phyloP scores from a whole-genome alignment of 139 green algal genomes.

The Tetradesmus lagerheimii region DNA sequence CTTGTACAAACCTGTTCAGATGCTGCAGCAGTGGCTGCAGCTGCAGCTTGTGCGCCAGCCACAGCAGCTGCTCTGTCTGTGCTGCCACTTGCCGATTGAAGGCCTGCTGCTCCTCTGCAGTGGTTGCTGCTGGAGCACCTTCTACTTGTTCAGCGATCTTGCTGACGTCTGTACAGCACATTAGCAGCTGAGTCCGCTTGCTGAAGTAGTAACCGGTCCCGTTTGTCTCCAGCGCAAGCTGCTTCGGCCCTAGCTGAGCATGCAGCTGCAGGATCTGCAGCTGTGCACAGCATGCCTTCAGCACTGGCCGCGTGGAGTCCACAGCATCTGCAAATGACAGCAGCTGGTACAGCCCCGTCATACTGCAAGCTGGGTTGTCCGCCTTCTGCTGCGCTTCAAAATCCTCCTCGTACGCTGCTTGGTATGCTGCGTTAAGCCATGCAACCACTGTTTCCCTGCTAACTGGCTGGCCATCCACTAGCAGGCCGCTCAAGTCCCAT shows the following conservation, averaged over 20 bases:
- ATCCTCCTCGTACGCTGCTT: background rate
- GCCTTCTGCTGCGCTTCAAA: background rate
- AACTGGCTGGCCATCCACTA: constrained; percentile 15
- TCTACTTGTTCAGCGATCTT: too few species aligned
- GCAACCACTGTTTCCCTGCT: background rate
- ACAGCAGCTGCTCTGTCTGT: constrained; percentile 24
- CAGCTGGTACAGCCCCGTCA: background rate
- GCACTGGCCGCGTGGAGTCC: background rate
- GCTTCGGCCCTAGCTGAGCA: background rate
- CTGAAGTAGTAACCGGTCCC: background rate
- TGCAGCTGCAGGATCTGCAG: background rate
- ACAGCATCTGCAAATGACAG: constrained; percentile 25
- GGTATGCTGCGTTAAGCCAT: constrained; percentile 6
- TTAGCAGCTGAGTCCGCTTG: background rate
- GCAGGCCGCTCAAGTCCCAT: constrained; percentile 1
- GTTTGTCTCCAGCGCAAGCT: background rate
- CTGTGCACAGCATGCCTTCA: background rate
- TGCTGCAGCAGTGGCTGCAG: background rate
- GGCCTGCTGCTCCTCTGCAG: background rate
- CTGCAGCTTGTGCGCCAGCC: constrained; percentile 40
- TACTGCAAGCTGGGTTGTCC: background rate
- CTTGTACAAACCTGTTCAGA: background rate
- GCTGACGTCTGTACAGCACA: background rate
- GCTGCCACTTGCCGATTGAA: background rate
- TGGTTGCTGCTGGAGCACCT: background rate